Conservation (phyloP, 306 rosid species). For the Rosa chinensis region DNA sequence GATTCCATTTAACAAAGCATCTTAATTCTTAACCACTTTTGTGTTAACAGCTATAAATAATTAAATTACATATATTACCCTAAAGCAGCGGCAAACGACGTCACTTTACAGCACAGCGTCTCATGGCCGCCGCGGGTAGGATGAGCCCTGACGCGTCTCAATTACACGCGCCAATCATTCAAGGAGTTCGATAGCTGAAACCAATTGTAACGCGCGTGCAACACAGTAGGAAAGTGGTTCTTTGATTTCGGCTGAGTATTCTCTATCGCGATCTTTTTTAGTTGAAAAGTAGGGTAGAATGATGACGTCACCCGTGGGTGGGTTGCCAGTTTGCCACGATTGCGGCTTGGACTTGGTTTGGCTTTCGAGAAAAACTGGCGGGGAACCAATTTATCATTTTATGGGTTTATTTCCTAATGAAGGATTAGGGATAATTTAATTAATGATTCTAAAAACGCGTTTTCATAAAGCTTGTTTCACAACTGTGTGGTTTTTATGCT, state of each 20-base stretch:
- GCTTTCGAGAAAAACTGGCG: neutral
- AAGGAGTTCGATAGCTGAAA: fast-evolving
- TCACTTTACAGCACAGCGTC: conserved; percentile 42
- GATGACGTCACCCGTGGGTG: conserved; percentile 25
- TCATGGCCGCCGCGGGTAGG: conserved; percentile 19
- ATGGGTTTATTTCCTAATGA: neutral
- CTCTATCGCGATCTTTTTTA: neutral
- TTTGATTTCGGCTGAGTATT: neutral
- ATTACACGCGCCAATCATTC: neutral
- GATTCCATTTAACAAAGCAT: neutral
- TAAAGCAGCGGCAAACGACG: conserved; percentile 36
- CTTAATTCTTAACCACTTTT: neutral
- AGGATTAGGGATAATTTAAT: neutral
- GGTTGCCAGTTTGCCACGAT: conserved; percentile 1
- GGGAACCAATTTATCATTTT: neutral
- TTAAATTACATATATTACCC: neutral
- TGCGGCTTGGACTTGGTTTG: conserved; percentile 28
- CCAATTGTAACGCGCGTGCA: conserved; percentile 22
- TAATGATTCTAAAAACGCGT: neutral
- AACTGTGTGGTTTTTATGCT: neutral
- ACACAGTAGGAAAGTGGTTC: neutral
- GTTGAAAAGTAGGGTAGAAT: neutral
- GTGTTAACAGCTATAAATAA: neutral
- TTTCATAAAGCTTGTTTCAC: neutral
- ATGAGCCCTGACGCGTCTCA: neutral